Base-by-base conservation (phyloP, 441 rosid species). In the Pelargonium citronellum region DNA sequence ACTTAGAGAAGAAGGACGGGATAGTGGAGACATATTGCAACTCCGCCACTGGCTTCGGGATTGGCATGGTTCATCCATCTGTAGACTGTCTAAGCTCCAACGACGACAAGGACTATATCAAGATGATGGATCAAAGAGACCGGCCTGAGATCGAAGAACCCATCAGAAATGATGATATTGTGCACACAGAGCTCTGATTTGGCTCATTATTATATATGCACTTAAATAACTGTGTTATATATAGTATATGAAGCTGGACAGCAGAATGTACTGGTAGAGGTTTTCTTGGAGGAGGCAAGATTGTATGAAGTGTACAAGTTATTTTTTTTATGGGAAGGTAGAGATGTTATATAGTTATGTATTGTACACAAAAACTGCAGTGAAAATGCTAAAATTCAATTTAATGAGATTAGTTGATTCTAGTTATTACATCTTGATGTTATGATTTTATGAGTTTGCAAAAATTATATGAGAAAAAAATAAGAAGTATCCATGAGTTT, bases 21-120 rank as follows among this genome's bases (percentile, higher is more conserved):
- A 74, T 82, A 0, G 91, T 81, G 0, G 97, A 90, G 87, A 88
- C 98, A 5, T 95, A 84, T 78, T 95, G 97, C 84, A 81, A 95
- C 79, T 87, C 97, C 0, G 97, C 92, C 0, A 83, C 85, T 80
- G 99, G 96, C 62, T 85, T 86, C 66, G 89, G 90, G 43, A 84
- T 84, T 0, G 98, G 99, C 8, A 49, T 84, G 0, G 89, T 95
- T 61, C 91, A 89, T 82, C 99, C 99, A 11, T 88, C 97, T 6
- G 97, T 90, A 0, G 98, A 95, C 72, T 95, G 98, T 85, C 79
- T 95, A 55, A 81, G 57, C 70, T 89, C 99, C 20, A 79, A 87
- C 1, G 88, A 89, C 68, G 78, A 87, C 76, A 34, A 34, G 39
- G 76, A 75, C 73, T 39, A 39, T 20, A 27, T 27, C 30, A 27